Evolutionary conservation across 1,284 basidiomycete genomes (phyloP).

Genomic region (Cystobasidium pallidum): DNA sequence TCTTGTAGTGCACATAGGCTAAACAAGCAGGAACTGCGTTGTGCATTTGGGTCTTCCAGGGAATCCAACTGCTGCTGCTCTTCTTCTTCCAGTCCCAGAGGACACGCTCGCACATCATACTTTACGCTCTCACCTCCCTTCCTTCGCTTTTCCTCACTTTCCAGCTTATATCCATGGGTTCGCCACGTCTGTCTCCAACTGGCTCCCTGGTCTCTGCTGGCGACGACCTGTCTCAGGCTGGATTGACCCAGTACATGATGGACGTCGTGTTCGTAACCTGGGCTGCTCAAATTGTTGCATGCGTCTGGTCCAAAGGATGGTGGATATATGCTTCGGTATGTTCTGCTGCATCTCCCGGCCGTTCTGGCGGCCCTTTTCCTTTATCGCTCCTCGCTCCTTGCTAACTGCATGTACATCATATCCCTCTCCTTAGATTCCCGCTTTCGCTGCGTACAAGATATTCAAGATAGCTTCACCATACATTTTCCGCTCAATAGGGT

Average conservation of each 20-base stretch:
- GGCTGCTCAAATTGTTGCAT: slow-evolving; percentile 28
- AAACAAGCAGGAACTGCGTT: no score
- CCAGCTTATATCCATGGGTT: slow-evolving; percentile 43
- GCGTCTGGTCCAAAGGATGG: slow-evolving; percentile 20
- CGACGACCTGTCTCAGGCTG: slow-evolving; percentile 42
- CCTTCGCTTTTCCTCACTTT: slow-evolving; percentile 24
- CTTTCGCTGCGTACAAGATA: slow-evolving; percentile 44
- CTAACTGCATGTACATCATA: neutral
- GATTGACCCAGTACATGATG: slow-evolving; percentile 45
- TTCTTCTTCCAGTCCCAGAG: slow-evolving; percentile 37
- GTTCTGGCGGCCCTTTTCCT: no score
- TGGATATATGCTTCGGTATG: slow-evolving; percentile 33
- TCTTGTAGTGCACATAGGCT: no score
- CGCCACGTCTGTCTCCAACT: slow-evolving; percentile 1
- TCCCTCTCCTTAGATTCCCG: slow-evolving; percentile 32
- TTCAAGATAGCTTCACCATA: slow-evolving; percentile 24
- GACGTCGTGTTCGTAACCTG: slow-evolving; percentile 43
- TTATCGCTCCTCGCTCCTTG: neutral
- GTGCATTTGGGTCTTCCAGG: slow-evolving; percentile 8
- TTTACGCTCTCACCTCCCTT: slow-evolving; percentile 39
- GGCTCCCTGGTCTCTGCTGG: slow-evolving; percentile 37
- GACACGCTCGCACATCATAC: slow-evolving; percentile 28
- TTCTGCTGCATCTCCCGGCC: neutral
- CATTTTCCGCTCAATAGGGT: slow-evolving; percentile 21
- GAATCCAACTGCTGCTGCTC: slow-evolving; percentile 36